phyloP scores from a whole-genome alignment of 768 basidiomycete genomes.

The Lentinula lateritia region DNA sequence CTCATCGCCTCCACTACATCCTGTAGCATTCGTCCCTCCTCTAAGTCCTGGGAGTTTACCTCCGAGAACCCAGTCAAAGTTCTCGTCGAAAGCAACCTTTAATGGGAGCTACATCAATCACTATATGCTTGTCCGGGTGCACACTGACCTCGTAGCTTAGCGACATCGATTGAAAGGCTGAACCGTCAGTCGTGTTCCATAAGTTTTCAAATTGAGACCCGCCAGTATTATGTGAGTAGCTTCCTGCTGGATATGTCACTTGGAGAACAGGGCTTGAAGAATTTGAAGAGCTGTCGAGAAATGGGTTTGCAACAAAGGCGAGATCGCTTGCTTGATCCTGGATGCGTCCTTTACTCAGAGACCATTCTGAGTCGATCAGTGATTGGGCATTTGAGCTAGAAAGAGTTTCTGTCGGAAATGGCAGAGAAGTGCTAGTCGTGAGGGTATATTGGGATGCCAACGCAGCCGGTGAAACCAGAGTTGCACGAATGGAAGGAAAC shows the following conservation, averaged over 20 bases:
- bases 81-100: constrained; percentile 64
- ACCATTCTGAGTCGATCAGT: constrained; percentile 54
- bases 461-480: constrained; percentile 25
- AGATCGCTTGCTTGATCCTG: constrained; percentile 53
- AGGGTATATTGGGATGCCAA: constrained; percentile 50
- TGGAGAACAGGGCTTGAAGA: constrained; percentile 36
- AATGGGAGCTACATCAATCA: constrained; percentile 26
- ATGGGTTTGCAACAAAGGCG: constrained; percentile 64
- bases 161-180: constrained; percentile 60
- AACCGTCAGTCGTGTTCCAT: constrained; percentile 58
- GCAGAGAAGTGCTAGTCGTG: constrained; percentile 53
- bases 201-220: constrained; percentile 65
- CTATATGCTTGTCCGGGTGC: neutral
- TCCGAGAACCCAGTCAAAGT: constrained; percentile 68
- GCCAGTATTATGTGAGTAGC: constrained; percentile 53
- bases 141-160: constrained; percentile 27
- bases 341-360: constrained; percentile 52
- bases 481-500: constrained; percentile 14
- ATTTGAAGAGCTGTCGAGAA: constrained; percentile 36
- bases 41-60: constrained; percentile 76
- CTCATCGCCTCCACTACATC: constrained; percentile 66
- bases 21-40: constrained; percentile 56
- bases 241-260: constrained; percentile 59
- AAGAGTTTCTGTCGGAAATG: constrained; percentile 61
- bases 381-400: constrained; percentile 41